Base-by-base conservation (phyloP, 2,329 filamentous ascomycete genomes). In the Colletotrichum sp. region DNA sequence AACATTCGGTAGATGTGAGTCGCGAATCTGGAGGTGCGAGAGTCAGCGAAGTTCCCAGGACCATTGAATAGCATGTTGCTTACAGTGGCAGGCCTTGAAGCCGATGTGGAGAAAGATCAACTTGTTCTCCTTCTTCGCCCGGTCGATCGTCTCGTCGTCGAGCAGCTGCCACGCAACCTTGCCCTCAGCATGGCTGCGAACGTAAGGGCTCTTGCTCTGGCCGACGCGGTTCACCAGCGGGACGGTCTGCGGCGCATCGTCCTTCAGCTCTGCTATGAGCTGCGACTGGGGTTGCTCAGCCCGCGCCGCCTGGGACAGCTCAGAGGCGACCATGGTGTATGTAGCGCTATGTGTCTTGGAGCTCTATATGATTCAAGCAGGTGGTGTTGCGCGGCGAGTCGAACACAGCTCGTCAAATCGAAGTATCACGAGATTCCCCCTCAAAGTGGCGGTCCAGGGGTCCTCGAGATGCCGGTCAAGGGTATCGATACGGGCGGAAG, bases 41-140 rank as follows among this genome's bases (percentile, higher is more conserved):
- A 49, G 76, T 77, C 44, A 77, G 74, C 30, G 28, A 66, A 21
- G 13, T 26, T 52, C 49, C 26, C 26, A 26, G 24, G 9, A 12
- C 10, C 13, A 9, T 15, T 2, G 34, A 13, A 12, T 6, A 1
- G 36, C 4, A 18, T 7, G 68, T 39, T 55, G 88, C 94, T 83
- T 87, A 97, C 97, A 98, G 87, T 99, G 96, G 84, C 97, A 99
- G 57, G 97, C 96, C 24, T 94, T 94, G 87, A 98, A 99, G 65
- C 97, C 97, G 81, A 99, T 96, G 83, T 96, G 98, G 77, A 99
- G 88, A 82, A 98, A 99, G 76, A 99, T 93, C 75, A 98, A 89
- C 81, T 96, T 95, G 84, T 99, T 98, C 80, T 96, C 92, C 80
- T 89, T 91, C 84, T 92, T 94, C 18, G 97, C 96, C 64, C 96